Conservation (phyloP, 208 protist species). For the Leishmania tropica region DNA sequence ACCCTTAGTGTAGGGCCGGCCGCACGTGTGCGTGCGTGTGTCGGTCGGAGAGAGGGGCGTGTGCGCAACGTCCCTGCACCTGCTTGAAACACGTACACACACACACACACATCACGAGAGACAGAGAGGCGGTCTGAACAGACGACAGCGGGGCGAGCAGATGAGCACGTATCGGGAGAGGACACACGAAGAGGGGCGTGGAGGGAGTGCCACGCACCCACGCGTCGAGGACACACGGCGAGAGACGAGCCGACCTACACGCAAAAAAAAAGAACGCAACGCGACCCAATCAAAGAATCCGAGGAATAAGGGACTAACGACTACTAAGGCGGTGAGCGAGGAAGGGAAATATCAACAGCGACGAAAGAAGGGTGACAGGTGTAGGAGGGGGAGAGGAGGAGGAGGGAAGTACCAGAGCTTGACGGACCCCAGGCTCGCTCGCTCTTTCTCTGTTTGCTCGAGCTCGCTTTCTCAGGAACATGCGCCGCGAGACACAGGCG, state of each 20-base stretch:
- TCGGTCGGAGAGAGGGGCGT: too few relatives aligned
- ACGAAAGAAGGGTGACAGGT: neutral
- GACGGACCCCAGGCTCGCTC: too few relatives aligned
- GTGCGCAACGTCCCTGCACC: too few relatives aligned
- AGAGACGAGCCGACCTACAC: neutral
- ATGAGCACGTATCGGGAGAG: neutral
- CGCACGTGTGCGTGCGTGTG: too few relatives aligned
- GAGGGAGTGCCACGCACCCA: neutral
- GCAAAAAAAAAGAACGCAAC: neutral
- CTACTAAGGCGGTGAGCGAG: neutral
- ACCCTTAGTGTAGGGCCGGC: too few relatives aligned
- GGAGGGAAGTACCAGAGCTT: neutral
- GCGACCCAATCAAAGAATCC: neutral
- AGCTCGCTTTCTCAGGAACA: neutral
- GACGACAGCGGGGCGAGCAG: neutral
- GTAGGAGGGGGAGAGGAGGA: neutral
- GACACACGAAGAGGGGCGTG: neutral
- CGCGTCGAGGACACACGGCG: neutral
- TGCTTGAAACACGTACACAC: too few relatives aligned
- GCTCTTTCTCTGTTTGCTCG: too few relatives aligned
- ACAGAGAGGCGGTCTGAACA: neutral
- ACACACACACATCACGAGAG: slow-evolving; percentile 4
- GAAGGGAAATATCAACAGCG: neutral
- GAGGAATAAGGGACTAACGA: neutral
- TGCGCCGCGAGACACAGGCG: neutral